Base-by-base conservation (phyloP, 129 eudicot genomes). In the Helianthus tuberosus region DNA sequence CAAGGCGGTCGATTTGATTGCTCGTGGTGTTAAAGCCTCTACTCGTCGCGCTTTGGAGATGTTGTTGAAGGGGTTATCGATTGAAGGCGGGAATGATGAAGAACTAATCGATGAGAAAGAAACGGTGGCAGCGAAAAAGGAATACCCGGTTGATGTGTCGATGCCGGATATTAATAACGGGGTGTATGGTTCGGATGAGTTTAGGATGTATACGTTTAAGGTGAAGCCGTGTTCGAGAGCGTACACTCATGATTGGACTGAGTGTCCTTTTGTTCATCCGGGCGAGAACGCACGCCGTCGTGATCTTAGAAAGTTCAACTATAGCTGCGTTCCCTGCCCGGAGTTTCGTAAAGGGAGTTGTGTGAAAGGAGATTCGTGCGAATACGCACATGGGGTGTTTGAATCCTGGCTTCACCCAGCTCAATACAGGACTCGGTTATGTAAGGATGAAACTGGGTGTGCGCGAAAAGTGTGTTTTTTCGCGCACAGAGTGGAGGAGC, bases 401-500 rank as follows among this genome's bases (percentile, higher is more conserved):
- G 97, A 93, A 71, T 90, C 96, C 0, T 93, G 98, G 98, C 91
- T 93, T 7, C 98, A 93, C 65, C 98, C 98, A 0, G 98, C 98
- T 64, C 98, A 93, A 60, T 93, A 93, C 71, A 71, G 83, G 20
- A 93, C 98, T 47, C 79, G 98, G 36, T 81, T 93, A 51, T 93
- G 98, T 64, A 93, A 93, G 59, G 98, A 93, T n/a, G 98, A 90
- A 72, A 86, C 81, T 0, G 89, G 91, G 0, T 90, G 98, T 51
- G 77, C 93, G 0, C 77, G 97, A 32, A 93, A 88, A 77, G 97
- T 90, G 9, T 93, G 98, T 57, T 93, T 93, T 46, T 90, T 93
- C 27, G 98, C 98, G 0, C 98, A 93, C 79, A 81, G 80, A 74
- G 81, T 57, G 20, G 98, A 90, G 38, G 98, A 93, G 66, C 66